These are phyloP conservation scores for Lolium multiflorum DNA, from an alignment of 176 grass and related monocot genomes.

Conservation along the genomic window DNA sequence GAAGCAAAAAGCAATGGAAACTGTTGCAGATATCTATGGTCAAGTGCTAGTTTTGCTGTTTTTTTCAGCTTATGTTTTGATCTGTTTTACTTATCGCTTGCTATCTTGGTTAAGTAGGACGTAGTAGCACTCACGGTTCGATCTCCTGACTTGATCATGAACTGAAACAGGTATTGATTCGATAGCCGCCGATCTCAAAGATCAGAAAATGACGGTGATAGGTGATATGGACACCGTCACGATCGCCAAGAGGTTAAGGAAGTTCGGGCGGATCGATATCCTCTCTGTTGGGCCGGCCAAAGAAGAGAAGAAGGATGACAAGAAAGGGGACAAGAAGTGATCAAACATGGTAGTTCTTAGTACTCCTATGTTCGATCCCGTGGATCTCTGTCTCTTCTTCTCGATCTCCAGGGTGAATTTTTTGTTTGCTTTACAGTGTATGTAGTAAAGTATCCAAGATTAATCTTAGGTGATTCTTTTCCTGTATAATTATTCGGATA, in stretches of 20 bases:
- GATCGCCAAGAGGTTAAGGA: conserved; percentile 83
- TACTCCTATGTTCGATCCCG: not conserved
- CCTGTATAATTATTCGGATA: not conserved
- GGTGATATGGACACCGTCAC: conserved; percentile 79
- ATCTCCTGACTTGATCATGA: no score
- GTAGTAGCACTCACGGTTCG: no score
- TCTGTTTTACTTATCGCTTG: not conserved
- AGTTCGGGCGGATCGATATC: conserved; percentile 75
- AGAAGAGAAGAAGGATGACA: conserved; percentile 81
- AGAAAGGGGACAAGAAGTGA: conserved; percentile 70
- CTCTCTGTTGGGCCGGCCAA: no score
- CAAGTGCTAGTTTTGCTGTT: not conserved
- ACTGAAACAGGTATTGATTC: conserved; percentile 73
- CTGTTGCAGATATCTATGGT: conserved; percentile 85
- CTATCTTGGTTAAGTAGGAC: no score
- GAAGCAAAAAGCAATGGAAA: conserved; percentile 91
- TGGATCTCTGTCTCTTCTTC: not conserved
- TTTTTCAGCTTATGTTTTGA: not conserved
- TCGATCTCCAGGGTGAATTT: not conserved
- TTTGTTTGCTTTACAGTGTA: not conserved
- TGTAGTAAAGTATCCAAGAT: not conserved
- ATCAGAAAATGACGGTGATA: conserved; percentile 80
- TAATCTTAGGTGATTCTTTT: not conserved
- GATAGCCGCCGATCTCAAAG: conserved; percentile 69
- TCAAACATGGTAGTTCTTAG: not conserved